Conservation (phyloP, 2,329 filamentous ascomycete species). For the Byssothecium circinans region DNA sequence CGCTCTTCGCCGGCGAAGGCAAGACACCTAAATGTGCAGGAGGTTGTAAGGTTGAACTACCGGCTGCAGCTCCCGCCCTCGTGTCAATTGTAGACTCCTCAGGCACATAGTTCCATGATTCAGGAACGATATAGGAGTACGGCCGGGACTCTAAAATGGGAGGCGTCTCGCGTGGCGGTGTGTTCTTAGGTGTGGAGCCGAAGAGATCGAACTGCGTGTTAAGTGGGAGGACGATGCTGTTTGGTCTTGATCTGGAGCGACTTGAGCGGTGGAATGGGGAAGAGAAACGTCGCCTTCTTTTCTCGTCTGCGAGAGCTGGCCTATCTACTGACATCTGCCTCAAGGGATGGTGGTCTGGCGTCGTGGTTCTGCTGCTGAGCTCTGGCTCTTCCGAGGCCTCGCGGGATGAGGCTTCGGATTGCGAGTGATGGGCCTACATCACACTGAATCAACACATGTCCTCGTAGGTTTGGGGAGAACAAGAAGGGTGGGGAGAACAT, state of each 20-base stretch:
- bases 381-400: conserved; percentile 38
- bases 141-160: conserved; percentile 18
- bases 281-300: conserved; percentile 35
- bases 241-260: conserved; percentile 35
- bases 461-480: conserved; percentile 5
- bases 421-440: conserved; percentile 30
- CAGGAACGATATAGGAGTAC: conserved; percentile 35
- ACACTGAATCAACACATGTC: conserved; percentile 38
- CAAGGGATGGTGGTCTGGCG: background rate
- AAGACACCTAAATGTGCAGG: conserved; percentile 27
- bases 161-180: conserved; percentile 28
- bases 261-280: conserved; percentile 39
- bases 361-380: conserved; percentile 8
- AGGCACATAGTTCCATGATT: conserved; percentile 26
- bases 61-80: background rate
- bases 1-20: conserved; percentile 34
- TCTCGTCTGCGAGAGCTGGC: conserved; percentile 17
- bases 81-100: conserved; percentile 9
- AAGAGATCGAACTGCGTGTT: conserved; percentile 17
- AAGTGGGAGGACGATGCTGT: conserved; percentile 31
- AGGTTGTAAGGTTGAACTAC: background rate
- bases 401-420: conserved; percentile 30
- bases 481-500: conserved; percentile 6
- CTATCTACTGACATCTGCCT: conserved; percentile 11
- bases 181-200: conserved; percentile 20